These are phyloP conservation scores for Stagonosporopsis tanaceti DNA, from an alignment of 2,329 filamentous ascomycete species.

Conservation along the genomic window DNA sequence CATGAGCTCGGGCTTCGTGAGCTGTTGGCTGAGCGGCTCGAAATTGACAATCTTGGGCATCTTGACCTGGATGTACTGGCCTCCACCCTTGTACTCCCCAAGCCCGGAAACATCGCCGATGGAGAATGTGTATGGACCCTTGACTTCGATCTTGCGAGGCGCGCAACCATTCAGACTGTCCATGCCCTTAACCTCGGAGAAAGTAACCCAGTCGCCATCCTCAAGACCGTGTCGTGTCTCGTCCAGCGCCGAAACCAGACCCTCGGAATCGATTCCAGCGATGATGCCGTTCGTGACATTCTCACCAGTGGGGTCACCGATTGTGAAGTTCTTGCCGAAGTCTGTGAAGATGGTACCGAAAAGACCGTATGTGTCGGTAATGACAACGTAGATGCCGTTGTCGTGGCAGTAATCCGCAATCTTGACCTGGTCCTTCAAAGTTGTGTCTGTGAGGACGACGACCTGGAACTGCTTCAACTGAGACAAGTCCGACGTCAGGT, in stretches of 20 bases:
- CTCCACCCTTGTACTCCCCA: slow-evolving; percentile 86
- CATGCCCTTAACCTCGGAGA: slow-evolving; percentile 92
- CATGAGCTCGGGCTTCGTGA: slow-evolving; percentile 88
- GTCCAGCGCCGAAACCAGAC: slow-evolving; percentile 89
- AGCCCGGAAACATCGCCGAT: slow-evolving; percentile 91
- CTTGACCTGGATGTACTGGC: slow-evolving; percentile 94
- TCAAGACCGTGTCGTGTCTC: slow-evolving; percentile 95
- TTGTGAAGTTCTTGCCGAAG: slow-evolving; percentile 92
- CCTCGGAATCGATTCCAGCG: slow-evolving; percentile 86
- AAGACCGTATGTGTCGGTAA: slow-evolving; percentile 88
- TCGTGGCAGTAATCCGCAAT: slow-evolving; percentile 94
- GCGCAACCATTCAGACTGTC: slow-evolving; percentile 82
- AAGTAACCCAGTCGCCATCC: slow-evolving; percentile 96
- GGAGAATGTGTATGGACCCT: slow-evolving; percentile 94
- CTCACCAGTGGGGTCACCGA: slow-evolving; percentile 90
- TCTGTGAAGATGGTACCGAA: slow-evolving; percentile 98
- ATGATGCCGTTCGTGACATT: slow-evolving; percentile 87
- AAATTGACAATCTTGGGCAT: slow-evolving; percentile 96
- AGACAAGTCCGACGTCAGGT: slow-evolving; percentile 76
- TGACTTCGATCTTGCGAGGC: slow-evolving; percentile 90
- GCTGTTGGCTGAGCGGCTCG: slow-evolving; percentile 76
- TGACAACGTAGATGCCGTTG: slow-evolving; percentile 89
- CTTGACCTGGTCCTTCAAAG: slow-evolving; percentile 78
- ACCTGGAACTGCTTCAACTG: slow-evolving; percentile 92
- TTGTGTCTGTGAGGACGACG: slow-evolving; percentile 86